Base-by-base conservation (phyloP, 2,329 filamentous ascomycete species). In the Hypomyces rosellus region DNA sequence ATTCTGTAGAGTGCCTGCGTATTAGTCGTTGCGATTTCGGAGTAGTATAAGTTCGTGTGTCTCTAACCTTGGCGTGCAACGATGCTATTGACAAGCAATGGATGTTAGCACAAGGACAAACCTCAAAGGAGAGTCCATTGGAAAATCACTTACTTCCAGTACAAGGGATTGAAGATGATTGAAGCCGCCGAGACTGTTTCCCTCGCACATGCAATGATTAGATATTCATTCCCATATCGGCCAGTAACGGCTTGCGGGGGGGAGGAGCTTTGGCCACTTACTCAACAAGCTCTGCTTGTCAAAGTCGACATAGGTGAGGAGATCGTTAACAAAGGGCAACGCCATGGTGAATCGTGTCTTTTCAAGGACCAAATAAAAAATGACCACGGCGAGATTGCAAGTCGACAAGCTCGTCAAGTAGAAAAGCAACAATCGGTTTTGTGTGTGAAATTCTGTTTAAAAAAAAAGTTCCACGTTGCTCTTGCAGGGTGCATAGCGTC, bases 141-240 rank as follows among this genome's bases (percentile, higher is more conserved):
- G 14, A 16, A 46, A 38, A 42, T 15, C 3, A 79, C 88, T 76
- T 78, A 96, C 91, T 99, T 99, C 93, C 93, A 99, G 71, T 96
- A 97, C n/a, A 93, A 85, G 18, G 93, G 93, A 71, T 99, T 99
- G 73, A 99, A 97, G 45, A 85, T 79, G 71, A 99, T 95, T 48
- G 88, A 81, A 50, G 76, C 78, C 44, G 85, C 88, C 59, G 89
- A 88, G 59, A 93, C 91, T 96, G 51, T 45, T 51, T n/a, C 40
- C 49, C 30, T 30, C 37, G 12, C 16, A 34, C 42, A 45, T 41
- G 30, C 42, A 25, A 34, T 25, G 33, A 45, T 54, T 51, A 54
- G 50, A 46, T 38, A 42, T 37, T 20, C n/a, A 1, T 25, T 40
- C 16, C 40, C 40, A 14, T 43, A 30, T 30, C 25, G 25, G 25